phyloP scores from a whole-genome alignment of 1,284 basidiomycete species.

The Bjerkandera adusta region DNA sequence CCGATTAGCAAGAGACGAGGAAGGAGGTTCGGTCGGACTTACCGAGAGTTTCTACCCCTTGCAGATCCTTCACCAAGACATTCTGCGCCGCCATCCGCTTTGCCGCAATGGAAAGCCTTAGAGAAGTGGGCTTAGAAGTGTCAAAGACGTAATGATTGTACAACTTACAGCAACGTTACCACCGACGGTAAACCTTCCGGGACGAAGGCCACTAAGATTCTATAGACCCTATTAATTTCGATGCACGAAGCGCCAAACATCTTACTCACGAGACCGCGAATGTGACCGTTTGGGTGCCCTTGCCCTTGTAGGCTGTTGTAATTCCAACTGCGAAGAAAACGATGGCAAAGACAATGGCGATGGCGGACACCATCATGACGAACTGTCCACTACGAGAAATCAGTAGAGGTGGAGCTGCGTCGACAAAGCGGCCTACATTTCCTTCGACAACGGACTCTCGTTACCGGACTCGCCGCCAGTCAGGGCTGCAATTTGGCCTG shows the following conservation, averaged over 20 bases:
- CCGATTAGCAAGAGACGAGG: neutral
- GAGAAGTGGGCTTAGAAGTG: neutral
- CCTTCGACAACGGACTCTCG: slow-evolving; percentile 60
- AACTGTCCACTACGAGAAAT: slow-evolving; percentile 44
- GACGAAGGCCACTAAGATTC: slow-evolving; percentile 68
- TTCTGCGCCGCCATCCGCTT: slow-evolving; percentile 73
- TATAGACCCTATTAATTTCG: neutral
- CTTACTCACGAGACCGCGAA: slow-evolving; percentile 53
- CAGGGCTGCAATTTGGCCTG: slow-evolving; percentile 62
- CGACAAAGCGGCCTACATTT: slow-evolving; percentile 48
- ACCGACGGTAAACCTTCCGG: slow-evolving; percentile 70
- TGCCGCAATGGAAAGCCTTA: slow-evolving; percentile 62
- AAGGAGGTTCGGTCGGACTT: slow-evolving; percentile 14
- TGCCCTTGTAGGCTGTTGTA: slow-evolving; percentile 62
- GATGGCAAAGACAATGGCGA: slow-evolving; percentile 60
- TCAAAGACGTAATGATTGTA: neutral
- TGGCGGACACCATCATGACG: slow-evolving; percentile 56
- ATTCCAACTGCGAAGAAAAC: slow-evolving; percentile 67
- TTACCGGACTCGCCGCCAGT: slow-evolving; percentile 64
- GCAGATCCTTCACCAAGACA: slow-evolving; percentile 67
- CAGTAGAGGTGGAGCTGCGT: neutral
- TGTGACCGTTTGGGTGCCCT: slow-evolving; percentile 58
- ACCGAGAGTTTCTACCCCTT: slow-evolving; percentile 70
- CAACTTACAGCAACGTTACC: slow-evolving; percentile 54
- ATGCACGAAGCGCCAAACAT: neutral